A percentile compares a stretch with the other conserved stretches of the same genome.
Conservation (phyloP, 2,329 filamentous ascomycete species). For the Cytospora piceicola region DNA sequence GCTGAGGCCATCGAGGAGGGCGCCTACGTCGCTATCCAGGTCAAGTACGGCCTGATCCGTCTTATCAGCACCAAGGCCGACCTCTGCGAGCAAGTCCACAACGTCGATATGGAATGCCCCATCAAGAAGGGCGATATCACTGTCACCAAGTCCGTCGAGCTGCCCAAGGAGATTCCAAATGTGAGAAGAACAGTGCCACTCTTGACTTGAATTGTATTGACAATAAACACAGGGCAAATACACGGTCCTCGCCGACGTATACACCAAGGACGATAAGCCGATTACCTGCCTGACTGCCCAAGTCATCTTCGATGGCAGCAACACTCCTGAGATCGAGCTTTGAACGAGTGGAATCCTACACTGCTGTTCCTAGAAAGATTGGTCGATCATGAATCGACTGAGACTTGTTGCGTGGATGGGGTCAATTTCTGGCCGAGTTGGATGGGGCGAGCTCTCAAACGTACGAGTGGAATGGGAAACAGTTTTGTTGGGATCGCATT, state of each 20-base stretch:
- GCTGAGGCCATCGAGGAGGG: constrained; percentile 73
- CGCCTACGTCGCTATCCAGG: constrained; percentile 78
- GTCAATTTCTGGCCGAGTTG: not conserved
- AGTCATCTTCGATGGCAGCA: constrained; percentile 60
- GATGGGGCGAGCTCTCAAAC: constrained; percentile 2
- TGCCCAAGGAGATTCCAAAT: constrained; percentile 86
- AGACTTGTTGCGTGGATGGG: not conserved
- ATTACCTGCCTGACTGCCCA: constrained; percentile 86
- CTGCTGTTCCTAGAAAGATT: not conserved
- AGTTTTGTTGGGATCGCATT: constrained; percentile 24
- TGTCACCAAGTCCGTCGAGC: constrained; percentile 79
- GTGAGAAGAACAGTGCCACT: constrained; percentile 56
- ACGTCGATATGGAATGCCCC: constrained; percentile 89
- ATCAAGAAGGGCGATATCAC: constrained; percentile 76
- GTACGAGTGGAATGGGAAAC: constrained; percentile 18
- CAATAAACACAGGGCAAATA: constrained; percentile 72
- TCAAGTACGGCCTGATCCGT: constrained; percentile 94
- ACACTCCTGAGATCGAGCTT: constrained; percentile 28
- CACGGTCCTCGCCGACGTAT: constrained; percentile 84
- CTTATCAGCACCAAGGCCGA: constrained; percentile 81
- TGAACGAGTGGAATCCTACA: constrained; percentile 4
- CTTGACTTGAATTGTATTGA: constrained; percentile 9
- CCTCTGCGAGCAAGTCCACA: constrained; percentile 85
- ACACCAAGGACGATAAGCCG: constrained; percentile 69
- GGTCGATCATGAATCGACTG: not conserved